Evolutionary conservation across 2,329 filamentous ascomycete genomes (phyloP), one percentile per base, ranked within the genome.

Genomic region (Monilinia aucupariae): DNA sequence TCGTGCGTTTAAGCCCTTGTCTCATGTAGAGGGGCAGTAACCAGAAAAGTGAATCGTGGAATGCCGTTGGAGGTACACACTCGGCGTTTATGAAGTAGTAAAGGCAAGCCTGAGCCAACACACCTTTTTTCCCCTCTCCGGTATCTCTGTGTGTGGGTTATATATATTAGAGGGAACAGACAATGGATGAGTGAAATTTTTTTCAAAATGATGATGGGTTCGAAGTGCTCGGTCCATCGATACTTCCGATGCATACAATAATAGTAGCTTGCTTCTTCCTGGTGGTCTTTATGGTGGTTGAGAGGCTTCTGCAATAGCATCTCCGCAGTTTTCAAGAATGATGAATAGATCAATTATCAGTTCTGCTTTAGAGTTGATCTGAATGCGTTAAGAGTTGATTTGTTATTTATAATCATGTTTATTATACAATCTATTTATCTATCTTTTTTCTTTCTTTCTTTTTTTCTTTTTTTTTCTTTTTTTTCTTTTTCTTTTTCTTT

Each of bases 71-170:
- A 66, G 45, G 50, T 47, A 39, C 66, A 61, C 64, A 64, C 58
- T 63, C 58, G 59, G 59, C 67, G 68, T 67, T 70, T 37, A 68
- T 74, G 72, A 73, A 70, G 70, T 71, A 68, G 72, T 71, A 81
- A 85, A 86, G 83, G 83, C 83, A 86, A 85, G 81, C 84, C 82
- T 86, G 83, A 86, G 83, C 81, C 78, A 73, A 59, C 39, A 39
- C 43, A 32, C 17, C 17, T 6, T 30, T 56, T 22, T 30, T 41
- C 3, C n/a, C n/a, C n/a, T 43, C 7, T 43, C 6, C 15, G 20
- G n/a, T 2, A 30, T n/a, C n/a, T n/a, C n/a, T 12, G 9, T 45
- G 1, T 45, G n/a, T 47, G 45, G 27, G 2, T n/a, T 45, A 43
- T 43, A 25, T 48, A 1, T 12, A 1, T 20, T 12, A 25, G 20